Evolutionary conservation across 768 basidiomycete genomes (phyloP).

Genomic region (Amanita jacksonii): DNA sequence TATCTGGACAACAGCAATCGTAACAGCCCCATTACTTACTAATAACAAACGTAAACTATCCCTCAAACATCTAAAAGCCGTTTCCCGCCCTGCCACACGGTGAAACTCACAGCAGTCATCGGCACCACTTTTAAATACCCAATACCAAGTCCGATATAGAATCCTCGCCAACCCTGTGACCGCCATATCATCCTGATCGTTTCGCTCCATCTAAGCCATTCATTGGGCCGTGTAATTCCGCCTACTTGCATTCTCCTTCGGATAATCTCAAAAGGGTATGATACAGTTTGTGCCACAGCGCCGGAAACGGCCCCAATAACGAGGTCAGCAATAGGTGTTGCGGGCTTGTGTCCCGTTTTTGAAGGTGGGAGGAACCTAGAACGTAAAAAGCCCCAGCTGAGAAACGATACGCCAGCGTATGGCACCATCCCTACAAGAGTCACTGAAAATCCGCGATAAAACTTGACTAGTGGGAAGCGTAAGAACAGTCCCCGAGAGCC

Average conservation of each 20-base stretch:
- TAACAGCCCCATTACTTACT: no score
- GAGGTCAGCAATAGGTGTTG: conserved; percentile 55
- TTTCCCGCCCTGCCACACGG: conserved; percentile 84
- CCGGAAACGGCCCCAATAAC: conserved; percentile 82
- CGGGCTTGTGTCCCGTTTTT: conserved; percentile 24
- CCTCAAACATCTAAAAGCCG: conserved; percentile 35
- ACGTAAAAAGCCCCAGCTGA: conserved; percentile 78
- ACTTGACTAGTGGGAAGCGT: conserved; percentile 71
- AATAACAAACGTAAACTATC: no score
- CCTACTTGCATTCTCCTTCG: conserved; percentile 94
- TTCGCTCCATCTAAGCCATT: conserved; percentile 75
- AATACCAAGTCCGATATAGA: conserved; percentile 85
- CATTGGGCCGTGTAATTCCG: conserved; percentile 66
- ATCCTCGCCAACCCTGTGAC: conserved; percentile 72
- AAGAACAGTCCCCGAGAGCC: conserved; percentile 32
- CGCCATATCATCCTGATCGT: conserved; percentile 61
- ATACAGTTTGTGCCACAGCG: conserved; percentile 75
- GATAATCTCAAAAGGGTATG: conserved; percentile 92
- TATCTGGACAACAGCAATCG: no score
- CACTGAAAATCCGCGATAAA: conserved; percentile 96
- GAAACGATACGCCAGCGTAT: conserved; percentile 91
- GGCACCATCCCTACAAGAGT: conserved; percentile 90
- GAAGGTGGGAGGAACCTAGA: conserved; percentile 44
- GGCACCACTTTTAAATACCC: conserved; percentile 93
- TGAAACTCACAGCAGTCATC: conserved; percentile 89